Evolutionary conservation across 73 alveolate genomes (phyloP).

Genomic region (Symbiodinium pilosum): DNA sequence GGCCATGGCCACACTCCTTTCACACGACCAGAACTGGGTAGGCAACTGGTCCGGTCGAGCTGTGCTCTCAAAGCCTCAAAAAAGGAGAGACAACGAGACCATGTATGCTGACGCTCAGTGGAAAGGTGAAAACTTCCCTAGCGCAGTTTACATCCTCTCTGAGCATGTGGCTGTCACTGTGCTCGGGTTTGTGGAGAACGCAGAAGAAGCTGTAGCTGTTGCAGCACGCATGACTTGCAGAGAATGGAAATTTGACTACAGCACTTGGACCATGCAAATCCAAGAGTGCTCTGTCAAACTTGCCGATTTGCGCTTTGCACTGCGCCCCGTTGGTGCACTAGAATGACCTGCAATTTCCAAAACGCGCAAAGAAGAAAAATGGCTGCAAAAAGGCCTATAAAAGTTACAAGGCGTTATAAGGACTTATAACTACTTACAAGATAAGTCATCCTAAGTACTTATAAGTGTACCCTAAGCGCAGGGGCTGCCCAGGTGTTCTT

Average conservation of each 20-base stretch:
- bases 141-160: background rate
- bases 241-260: background rate
- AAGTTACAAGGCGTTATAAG: no score
- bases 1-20: background rate
- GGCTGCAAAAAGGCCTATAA: background rate
- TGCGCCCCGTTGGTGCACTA: background rate
- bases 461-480: background rate
- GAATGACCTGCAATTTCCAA: background rate
- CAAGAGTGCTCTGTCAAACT: background rate
- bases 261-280: background rate
- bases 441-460: background rate
- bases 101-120: background rate
- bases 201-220: background rate
- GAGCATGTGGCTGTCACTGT: background rate
- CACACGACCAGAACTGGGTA: background rate
- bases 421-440: background rate
- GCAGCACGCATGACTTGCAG: background rate
- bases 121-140: background rate
- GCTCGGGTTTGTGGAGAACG: background rate
- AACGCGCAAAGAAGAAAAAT: background rate
- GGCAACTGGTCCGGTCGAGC: background rate
- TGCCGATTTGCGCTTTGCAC: background rate
- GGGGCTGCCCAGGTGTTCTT: background rate
- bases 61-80: background rate
- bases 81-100: background rate